phyloP scores from a whole-genome alignment of 1,284 basidiomycete genomes.

The Sparassis latifolia region DNA sequence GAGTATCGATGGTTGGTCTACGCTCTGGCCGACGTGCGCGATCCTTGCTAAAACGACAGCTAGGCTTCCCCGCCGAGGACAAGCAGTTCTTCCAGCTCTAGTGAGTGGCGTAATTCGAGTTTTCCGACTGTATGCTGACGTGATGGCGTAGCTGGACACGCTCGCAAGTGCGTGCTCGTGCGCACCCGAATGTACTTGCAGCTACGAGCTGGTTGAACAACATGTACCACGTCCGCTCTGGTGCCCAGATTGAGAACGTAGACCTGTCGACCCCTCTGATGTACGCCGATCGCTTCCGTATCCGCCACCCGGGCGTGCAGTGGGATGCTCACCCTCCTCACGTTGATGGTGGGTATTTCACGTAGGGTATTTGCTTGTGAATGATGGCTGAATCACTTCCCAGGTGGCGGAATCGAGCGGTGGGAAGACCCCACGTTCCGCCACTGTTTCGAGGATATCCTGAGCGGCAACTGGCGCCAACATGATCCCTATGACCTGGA shows the following conservation, averaged over 20 bases:
- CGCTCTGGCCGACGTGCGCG: no score
- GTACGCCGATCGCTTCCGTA: constrained; percentile 81
- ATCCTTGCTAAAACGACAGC: no score
- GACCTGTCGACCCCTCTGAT: constrained; percentile 63
- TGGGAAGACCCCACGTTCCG: constrained; percentile 79
- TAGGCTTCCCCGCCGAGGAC: constrained; percentile 49
- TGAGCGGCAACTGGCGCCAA: constrained; percentile 60
- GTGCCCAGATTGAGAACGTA: constrained; percentile 41
- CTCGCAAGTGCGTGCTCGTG: constrained; percentile 64
- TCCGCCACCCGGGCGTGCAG: constrained; percentile 65
- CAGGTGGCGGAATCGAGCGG: constrained; percentile 74
- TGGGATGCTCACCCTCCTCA: constrained; percentile 74
- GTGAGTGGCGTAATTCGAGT: constrained; percentile 29
- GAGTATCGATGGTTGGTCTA: constrained; percentile 37
- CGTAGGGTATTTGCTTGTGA: constrained; percentile 1
- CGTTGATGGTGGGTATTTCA: constrained; percentile 49
- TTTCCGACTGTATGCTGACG: no score
- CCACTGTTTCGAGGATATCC: constrained; percentile 58
- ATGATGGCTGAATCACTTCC: not conserved
- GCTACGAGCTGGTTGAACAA: constrained; percentile 58
- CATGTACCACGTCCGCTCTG: constrained; percentile 44
- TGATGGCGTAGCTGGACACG: constrained; percentile 51
- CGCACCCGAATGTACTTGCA: constrained; percentile 68
- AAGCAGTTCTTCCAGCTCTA: constrained; percentile 73
- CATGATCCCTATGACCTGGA: constrained; percentile 69